Evolutionary conservation across 176 grass and related monocot genomes (phyloP).

Genomic region (Phyllostachys edulis): DNA sequence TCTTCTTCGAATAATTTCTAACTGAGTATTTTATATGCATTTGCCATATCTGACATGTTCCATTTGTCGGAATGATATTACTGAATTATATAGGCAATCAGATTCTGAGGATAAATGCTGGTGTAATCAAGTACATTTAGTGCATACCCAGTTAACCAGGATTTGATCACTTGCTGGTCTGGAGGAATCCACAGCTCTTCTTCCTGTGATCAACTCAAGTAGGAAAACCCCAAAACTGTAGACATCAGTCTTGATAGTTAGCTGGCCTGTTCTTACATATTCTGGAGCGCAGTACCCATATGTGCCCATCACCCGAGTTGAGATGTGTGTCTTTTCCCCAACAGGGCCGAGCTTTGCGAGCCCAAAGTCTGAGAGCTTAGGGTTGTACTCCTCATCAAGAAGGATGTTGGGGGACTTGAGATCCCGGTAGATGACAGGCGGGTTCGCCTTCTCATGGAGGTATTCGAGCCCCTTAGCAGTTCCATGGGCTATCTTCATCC

Average conservation of each 20-base stretch:
- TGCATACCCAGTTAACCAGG: slow-evolving; percentile 75
- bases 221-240: slow-evolving; percentile 91
- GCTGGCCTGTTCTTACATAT: slow-evolving; percentile 59
- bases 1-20: background rate
- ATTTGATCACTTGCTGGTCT: slow-evolving; percentile 59
- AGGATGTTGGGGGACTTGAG: slow-evolving; percentile 92
- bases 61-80: slow-evolving; percentile 12
- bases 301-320: slow-evolving; percentile 79
- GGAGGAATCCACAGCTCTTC: slow-evolving; percentile 66
- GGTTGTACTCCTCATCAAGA: slow-evolving; percentile 60
- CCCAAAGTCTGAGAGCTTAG: slow-evolving; percentile 91
- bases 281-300: slow-evolving; percentile 91
- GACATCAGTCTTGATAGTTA: slow-evolving; percentile 80
- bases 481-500: slow-evolving; percentile 89
- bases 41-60: slow-evolving; percentile 2
- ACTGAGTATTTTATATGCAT: background rate
- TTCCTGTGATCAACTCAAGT: slow-evolving; percentile 80
- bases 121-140: background rate
- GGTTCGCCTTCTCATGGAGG: slow-evolving; percentile 75
- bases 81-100: background rate
- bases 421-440: slow-evolving; percentile 74
- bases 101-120: background rate
- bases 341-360: slow-evolving; percentile 65
- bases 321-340: slow-evolving; percentile 46
- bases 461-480: slow-evolving; percentile 82